Base-by-base conservation (phyloP, 2,329 filamentous ascomycete genomes). In the Incumbomyces delicatus region DNA sequence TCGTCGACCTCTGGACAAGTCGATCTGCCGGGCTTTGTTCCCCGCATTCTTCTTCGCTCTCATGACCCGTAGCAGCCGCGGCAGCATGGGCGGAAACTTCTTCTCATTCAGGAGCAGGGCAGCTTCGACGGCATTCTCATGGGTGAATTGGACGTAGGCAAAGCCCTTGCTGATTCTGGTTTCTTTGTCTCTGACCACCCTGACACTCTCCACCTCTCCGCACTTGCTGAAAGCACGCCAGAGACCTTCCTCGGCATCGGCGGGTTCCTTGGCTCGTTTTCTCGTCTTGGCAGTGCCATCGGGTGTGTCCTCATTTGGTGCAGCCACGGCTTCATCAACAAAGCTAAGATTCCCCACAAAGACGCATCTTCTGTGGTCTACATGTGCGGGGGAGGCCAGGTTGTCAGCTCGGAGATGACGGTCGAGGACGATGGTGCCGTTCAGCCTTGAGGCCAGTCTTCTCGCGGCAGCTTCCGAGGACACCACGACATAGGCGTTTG, bases 291-390 rank as follows among this genome's bases (percentile, higher is more conserved):
- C 75, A 42, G 78, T 81, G 34, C 80, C 79, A 30, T 81, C 74
- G 41, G 77, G 69, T 14, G 68, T 67, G 37, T 73, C 77, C 2
- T 40, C 31, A 17, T 85, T 67, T 27, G 22, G n/a, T n/a, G n/a
- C n/a, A 42, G 83, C 73, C 33, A 78, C 85, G 67, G 95, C 89
- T 55, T 95, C 87, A 59, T 95, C 90, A 13, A 98, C 87, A 59
- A 98, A 98, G 41, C 87, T 88, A 1, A 98, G 76, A 61, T 98
- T 98, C 39, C 92, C 92, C 20, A 98, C 86, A 60, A 98, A 98
- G 13, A 98, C 82, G 64, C 92, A 98, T 46, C 89, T 84, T 49
- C 84, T 81, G 64, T 95, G 81, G 61, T 94, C 90, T 14, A 82
- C 79, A 34, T 82, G 78, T 12, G 85, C 75, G 0, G 92, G 92